Evolutionary conservation across 2,329 filamentous ascomycete genomes (phyloP), one percentile per base, ranked within the genome.

Genomic region (Lasiodiplodia hormozganensis): DNA sequence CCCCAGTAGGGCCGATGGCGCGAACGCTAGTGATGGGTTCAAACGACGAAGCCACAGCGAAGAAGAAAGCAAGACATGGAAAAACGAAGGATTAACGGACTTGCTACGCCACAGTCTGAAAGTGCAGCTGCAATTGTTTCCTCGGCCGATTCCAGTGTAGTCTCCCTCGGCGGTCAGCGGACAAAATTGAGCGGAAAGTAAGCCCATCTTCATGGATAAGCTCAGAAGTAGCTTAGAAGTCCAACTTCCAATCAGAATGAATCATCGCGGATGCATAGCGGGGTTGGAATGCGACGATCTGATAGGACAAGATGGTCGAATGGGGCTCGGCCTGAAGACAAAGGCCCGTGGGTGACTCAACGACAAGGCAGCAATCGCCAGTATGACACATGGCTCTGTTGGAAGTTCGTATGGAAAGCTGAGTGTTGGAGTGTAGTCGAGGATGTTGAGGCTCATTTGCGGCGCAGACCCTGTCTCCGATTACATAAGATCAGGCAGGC

Each of bases 401-500:
- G 43, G 21, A 10, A 47, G 21, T 21, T 21, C 18, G 43, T 10
- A n/a, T n/a, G 14, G 38, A 43, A 43, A 43, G 49, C 21, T 25
- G 21, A 5, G 18, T n/a, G 28, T 14, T 18, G n/a, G 10, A 23
- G 14, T 18, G 40, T 43, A 34, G 57, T n/a, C 16, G 6, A 3
- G 31, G 56, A 38, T 60, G 58, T 23, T 62, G 58, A 62, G 40
- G 38, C 25, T 21, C 8, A n/a, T 40, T 12, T 21, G 40, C 18
- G 53, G 4, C 18, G 25, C 28, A 14, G 34, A 36, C 34, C 54
- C 34, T 23, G 36, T 6, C 34, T 2, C 11, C 49, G 65, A 58
- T 67, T 52, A 67, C 53, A 67, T 67, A 67, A 60, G 18, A 51
- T 34, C 40, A 62, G 40, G 40, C 38, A 52, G 56, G 65, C 54